Percentiles rank a stretch among this genome's conserved stretches.
Conservation (phyloP, 352 stramenopile genomes). For the Salisapilia sapeloensis region DNA sequence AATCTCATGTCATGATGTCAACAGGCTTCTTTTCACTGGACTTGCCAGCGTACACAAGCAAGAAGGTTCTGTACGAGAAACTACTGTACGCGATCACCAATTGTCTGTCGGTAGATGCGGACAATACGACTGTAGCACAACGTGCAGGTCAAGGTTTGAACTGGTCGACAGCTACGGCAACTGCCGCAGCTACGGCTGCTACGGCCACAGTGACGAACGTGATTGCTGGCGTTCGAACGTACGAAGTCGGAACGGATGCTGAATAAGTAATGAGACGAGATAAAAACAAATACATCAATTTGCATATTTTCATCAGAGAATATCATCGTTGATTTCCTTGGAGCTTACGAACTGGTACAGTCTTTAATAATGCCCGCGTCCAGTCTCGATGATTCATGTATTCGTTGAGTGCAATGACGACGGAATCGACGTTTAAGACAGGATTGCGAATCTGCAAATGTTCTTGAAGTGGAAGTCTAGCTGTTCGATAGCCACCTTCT, state of each 20-base stretch:
- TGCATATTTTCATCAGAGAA: too few species aligned
- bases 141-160: conserved; percentile 73
- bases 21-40: conserved; percentile 81
- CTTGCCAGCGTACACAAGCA: conserved; percentile 51
- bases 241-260: conserved; percentile 3
- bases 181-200: conserved; percentile 15
- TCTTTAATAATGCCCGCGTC: conserved; percentile 49
- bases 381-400: conserved; percentile 50
- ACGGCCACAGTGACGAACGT: conserved; percentile 42
- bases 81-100: conserved; percentile 80
- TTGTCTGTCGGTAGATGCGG: conserved; percentile 75
- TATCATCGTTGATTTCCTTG: too few species aligned
- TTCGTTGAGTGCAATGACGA: conserved; percentile 58
- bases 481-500: conserved; percentile 10
- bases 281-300: conserved; percentile 5
- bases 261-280: conserved; percentile 1
- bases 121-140: conserved; percentile 82
- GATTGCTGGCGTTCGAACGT: conserved; percentile 24
- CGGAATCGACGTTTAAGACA: conserved; percentile 66
- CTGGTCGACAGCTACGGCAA: conserved; percentile 35
- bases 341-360: too few species aligned
- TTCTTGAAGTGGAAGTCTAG: conserved; percentile 50
- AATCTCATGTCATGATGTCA: too few species aligned
- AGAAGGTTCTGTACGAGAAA: conserved; percentile 67
- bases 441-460: conserved; percentile 32